These are phyloP conservation scores for Lentinus brumalis DNA, from an alignment of 768 basidiomycete species.

Conservation along the genomic window DNA sequence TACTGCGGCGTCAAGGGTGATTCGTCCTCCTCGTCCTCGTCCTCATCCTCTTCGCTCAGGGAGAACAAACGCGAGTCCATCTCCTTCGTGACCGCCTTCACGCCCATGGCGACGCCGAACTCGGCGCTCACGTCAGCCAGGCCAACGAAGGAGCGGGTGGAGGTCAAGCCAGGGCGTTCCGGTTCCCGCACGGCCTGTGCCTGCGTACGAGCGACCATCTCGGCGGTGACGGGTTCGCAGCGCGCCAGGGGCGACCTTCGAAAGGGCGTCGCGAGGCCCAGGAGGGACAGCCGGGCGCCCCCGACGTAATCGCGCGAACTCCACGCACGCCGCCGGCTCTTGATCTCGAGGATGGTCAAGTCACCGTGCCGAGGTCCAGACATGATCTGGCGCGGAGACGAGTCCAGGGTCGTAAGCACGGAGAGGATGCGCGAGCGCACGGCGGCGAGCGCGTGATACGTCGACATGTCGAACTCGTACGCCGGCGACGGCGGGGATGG, in stretches of 20 bases:
- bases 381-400: constrained; percentile 40
- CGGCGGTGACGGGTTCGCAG: constrained; percentile 24
- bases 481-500: constrained; percentile 21
- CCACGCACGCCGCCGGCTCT: constrained; percentile 69
- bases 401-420: constrained; percentile 41
- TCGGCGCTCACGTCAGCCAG: constrained; percentile 15
- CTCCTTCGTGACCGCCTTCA: constrained; percentile 28
- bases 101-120: constrained; percentile 14
- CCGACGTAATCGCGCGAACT: constrained; percentile 50
- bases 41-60: constrained; percentile 35
- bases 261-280: constrained; percentile 54
- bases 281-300: constrained; percentile 34
- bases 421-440: constrained; percentile 31
- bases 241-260: constrained; percentile 52
- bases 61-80: constrained; percentile 32
- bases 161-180: background rate
- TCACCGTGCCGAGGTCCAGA: constrained; percentile 34
- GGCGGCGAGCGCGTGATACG: constrained; percentile 31
- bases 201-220: background rate
- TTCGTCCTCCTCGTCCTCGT: constrained; percentile 34
- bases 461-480: constrained; percentile 25
- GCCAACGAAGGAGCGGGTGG: background rate
- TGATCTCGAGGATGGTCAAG: constrained; percentile 50
- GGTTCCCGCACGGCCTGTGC: background rate
- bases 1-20: background rate